Evolutionary conservation across 2,329 filamentous ascomycete genomes (phyloP), one percentile per base, ranked within the genome.

Genomic region (Chrysoporthe puriensis): DNA sequence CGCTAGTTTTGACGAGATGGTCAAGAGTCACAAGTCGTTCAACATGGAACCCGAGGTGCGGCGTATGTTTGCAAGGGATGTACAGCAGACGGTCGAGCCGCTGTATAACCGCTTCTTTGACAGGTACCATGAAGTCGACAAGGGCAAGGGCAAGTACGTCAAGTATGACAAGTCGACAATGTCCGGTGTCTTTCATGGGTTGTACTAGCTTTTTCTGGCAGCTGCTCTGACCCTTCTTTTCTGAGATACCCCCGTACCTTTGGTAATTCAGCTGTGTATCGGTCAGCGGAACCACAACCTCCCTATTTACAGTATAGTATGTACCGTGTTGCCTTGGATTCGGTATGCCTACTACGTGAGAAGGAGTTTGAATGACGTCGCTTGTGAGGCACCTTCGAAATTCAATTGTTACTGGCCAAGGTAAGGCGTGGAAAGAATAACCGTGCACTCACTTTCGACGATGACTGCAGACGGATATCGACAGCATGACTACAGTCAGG

Each of bases 101-200:
- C 85, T 99, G 16, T 99, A 99, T 81, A 91, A 91, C 70, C 87
- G 96, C 58, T 99, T 99, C 80, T 98, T 93, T 89, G 96, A 98
- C 79, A 88, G 95, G 40, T 99, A 99, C 77, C 94, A 97, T 77
- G 96, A 98, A 80, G 90, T 98, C 71, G 95, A 98, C 80, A 97
- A 97, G 83, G 96, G 96, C 69, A 96, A 94, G 81, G 95, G 95
- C 73, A 99, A 99, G 80, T 97, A 98, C 79, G 94, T 97, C 77
- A 97, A 97, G 82, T 98, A 97, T 77, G 94, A 97, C 82, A 97
- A 97, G 83, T 84, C 85, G 52, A 87, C 89, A 60, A 90, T 99
- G 74, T 88, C 91, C 59, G 87, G 87, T 32, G 84, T 90, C 11
- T 90, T 90, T 73, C 74, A 82, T 64, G 85, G 83, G 64, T 77